Percentiles rank a stretch among this genome's conserved stretches.
These are phyloP conservation scores for Myriosclerotinia curreyana DNA, from an alignment of 2,329 filamentous ascomycete species.

Conservation along the genomic window DNA sequence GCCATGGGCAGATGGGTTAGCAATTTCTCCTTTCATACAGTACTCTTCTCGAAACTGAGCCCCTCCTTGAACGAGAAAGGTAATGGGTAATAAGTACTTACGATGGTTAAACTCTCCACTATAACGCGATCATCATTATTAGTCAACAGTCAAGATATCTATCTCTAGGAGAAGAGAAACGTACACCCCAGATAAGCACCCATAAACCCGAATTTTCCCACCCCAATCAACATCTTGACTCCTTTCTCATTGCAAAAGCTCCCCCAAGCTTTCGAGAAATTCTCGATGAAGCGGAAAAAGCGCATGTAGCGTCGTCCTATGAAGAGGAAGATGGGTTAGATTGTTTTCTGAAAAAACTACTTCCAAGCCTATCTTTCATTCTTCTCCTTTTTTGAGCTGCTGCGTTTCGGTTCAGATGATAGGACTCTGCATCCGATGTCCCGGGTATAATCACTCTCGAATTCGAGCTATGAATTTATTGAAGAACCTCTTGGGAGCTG, in stretches of 20 bases:
- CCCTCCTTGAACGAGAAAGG: background rate
- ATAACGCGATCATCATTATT: background rate
- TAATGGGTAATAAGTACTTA: slow-evolving; percentile 44
- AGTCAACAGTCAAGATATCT: background rate
- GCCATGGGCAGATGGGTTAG: background rate
- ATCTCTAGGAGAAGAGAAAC: background rate
- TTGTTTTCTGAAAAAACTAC: background rate
- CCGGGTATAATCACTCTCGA: background rate
- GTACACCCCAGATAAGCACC: slow-evolving; percentile 60
- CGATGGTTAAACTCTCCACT: slow-evolving; percentile 61
- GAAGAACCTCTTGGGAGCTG: background rate
- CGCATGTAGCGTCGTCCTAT: slow-evolving; percentile 61
- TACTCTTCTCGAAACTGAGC: too few relatives aligned
- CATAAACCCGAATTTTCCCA: slow-evolving; percentile 56
- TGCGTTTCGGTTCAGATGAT: background rate
- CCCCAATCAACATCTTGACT: slow-evolving; percentile 49
- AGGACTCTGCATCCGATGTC: too few relatives aligned
- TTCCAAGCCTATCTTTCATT: background rate
- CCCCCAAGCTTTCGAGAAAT: slow-evolving; percentile 51
- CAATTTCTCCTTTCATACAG: background rate
- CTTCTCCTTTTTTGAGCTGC: background rate
- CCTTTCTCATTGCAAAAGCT: slow-evolving; percentile 40
- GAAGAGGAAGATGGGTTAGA: background rate
- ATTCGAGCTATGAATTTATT: background rate
- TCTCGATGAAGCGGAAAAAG: slow-evolving; percentile 64